phyloP scores from a whole-genome alignment of 73 alveolate genomes.

The Paraurostyla sp. region DNA sequence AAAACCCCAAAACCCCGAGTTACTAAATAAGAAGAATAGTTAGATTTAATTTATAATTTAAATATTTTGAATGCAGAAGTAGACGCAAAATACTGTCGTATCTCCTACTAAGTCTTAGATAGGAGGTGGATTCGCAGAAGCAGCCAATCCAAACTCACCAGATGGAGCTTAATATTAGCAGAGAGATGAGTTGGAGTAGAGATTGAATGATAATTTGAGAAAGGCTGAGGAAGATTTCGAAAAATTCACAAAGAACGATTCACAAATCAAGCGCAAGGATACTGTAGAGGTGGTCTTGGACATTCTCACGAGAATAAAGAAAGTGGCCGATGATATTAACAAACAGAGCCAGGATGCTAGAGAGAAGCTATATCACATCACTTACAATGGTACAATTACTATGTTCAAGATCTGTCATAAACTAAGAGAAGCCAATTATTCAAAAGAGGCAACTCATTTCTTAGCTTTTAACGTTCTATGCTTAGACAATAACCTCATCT shows the following conservation, averaged over 20 bases:
- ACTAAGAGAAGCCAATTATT: constrained; percentile 86
- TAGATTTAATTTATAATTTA: neutral
- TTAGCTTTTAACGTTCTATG: constrained; percentile 92
- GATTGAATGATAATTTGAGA: neutral
- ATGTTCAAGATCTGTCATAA: constrained; percentile 82
- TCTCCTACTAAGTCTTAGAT: constrained; percentile 20
- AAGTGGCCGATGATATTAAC: constrained; percentile 77
- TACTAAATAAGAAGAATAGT: no score
- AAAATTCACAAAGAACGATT: constrained; percentile 78
- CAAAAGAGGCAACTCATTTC: constrained; percentile 88
- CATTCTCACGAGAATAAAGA: constrained; percentile 80
- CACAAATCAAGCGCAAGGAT: constrained; percentile 82
- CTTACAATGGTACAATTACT: constrained; percentile 76
- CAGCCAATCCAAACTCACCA: constrained; percentile 44
- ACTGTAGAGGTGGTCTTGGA: constrained; percentile 84
- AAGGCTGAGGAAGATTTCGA: constrained; percentile 51
- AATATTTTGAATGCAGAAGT: constrained; percentile 6
- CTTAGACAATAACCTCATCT: constrained; percentile 92
- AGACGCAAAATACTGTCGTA: neutral
- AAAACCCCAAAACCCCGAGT: no score
- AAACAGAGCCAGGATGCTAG: constrained; percentile 77
- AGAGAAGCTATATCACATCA: constrained; percentile 87
- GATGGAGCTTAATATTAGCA: neutral
- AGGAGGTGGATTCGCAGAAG: neutral
- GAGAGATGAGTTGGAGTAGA: neutral